These are phyloP conservation scores for Ceriops tagal DNA, from an alignment of 345 rosid species.

Conservation along the genomic window DNA sequence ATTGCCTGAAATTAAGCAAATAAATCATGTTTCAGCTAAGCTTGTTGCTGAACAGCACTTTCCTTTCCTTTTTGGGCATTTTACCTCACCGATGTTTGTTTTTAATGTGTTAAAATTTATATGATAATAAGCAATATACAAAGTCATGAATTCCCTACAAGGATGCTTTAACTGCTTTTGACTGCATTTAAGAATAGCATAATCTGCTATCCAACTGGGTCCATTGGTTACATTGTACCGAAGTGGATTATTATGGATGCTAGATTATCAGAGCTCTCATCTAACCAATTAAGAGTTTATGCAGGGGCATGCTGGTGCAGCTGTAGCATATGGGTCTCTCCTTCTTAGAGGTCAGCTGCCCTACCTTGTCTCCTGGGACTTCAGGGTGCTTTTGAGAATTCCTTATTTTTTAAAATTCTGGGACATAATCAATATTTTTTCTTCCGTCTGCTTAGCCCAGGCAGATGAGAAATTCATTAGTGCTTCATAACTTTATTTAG, in stretches of 20 bases:
- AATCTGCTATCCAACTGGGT: no score
- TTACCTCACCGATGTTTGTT: no score
- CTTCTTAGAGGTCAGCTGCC: slow-evolving; percentile 66
- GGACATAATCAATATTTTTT: neutral
- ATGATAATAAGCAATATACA: no score
- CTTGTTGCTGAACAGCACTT: no score
- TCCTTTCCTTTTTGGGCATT: no score
- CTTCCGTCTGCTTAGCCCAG: neutral
- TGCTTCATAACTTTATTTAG: neutral
- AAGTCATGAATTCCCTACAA: no score
- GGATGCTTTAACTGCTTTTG: no score
- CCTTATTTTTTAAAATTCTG: neutral
- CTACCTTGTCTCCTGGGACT: neutral
- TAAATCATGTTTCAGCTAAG: no score
- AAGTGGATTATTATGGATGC: neutral
- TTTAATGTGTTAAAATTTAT: no score
- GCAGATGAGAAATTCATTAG: neutral
- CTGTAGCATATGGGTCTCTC: slow-evolving; percentile 84
- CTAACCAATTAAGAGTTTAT: slow-evolving; percentile 12
- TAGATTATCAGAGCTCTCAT: neutral
- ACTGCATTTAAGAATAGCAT: no score
- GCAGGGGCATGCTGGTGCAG: slow-evolving; percentile 95
- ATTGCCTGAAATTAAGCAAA: no score
- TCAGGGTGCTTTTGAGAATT: neutral
- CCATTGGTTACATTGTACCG: no score